A percentile compares a stretch with the other conserved stretches of the same genome.
Conservation (phyloP, 345 rosid genomes). For the Populus pruinosa region DNA sequence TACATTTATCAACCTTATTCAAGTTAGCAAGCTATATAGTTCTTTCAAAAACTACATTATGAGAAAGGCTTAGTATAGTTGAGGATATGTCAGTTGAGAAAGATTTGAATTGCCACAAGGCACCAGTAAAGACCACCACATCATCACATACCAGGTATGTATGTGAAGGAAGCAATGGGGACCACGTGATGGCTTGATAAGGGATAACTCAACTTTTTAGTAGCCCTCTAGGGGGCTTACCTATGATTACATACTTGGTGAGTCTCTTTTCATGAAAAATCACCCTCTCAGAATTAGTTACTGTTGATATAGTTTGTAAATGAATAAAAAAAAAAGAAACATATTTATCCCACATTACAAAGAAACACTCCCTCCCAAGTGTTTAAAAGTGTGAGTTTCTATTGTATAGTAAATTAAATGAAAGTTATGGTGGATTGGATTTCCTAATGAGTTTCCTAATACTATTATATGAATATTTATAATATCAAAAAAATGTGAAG, state of each 20-base stretch:
- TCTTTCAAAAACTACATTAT: not conserved
- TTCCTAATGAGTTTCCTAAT: too few species aligned
- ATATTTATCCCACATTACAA: too few species aligned
- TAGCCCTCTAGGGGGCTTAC: not conserved
- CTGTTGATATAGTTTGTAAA: too few species aligned
- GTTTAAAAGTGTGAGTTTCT: too few species aligned
- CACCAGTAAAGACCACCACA: not conserved
- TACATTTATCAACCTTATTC: not conserved
- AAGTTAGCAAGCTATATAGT: not conserved
- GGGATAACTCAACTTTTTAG: not conserved
- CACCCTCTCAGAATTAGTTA: not conserved
- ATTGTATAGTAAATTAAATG: too few species aligned
- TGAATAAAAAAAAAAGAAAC: too few species aligned
- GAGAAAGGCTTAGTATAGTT: not conserved
- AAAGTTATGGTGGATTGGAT: too few species aligned
- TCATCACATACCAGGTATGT: not conserved
- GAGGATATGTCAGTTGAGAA: not conserved
- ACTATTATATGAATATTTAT: too few species aligned
- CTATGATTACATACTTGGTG: constrained; percentile 5
- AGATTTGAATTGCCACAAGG: not conserved
- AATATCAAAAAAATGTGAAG: too few species aligned
- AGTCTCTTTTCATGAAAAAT: constrained; percentile 1
- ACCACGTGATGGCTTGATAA: not conserved
- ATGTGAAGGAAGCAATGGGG: constrained; percentile 2
- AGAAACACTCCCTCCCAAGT: too few species aligned